A percentile compares a stretch with the other conserved stretches of the same genome.
phyloP scores from a whole-genome alignment of 1,139 yeast species.

The Diutina rugosa region DNA sequence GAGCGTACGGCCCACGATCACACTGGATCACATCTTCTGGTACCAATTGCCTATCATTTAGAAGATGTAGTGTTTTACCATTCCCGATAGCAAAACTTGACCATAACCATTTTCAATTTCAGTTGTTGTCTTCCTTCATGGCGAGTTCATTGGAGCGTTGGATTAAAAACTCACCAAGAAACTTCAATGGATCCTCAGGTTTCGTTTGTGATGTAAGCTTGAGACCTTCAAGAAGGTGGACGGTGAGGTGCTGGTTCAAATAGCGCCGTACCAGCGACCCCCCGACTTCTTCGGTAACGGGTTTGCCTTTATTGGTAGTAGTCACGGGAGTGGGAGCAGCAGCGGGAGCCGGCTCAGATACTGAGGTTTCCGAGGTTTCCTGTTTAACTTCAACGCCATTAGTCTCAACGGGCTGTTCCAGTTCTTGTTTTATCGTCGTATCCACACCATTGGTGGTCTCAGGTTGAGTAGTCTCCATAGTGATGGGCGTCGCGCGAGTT shows the following conservation, averaged over 20 bases:
- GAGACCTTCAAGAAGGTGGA: slow-evolving; percentile 57
- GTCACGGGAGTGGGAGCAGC: background rate
- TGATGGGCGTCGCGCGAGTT: background rate
- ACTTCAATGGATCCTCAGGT: slow-evolving; percentile 60
- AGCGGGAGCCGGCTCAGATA: background rate
- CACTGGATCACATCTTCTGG: too few relatives aligned
- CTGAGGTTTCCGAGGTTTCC: background rate
- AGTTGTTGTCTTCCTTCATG: background rate
- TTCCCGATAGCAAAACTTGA: too few relatives aligned
- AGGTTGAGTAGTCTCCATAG: background rate
- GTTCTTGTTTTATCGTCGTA: background rate
- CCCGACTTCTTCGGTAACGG: slow-evolving; percentile 48
- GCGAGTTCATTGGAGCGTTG: slow-evolving; percentile 24
- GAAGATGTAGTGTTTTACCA: too few relatives aligned
- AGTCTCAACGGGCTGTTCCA: background rate
- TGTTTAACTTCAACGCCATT: background rate
- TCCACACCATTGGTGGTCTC: background rate
- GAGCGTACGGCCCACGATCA: too few relatives aligned
- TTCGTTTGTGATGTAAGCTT: slow-evolving; percentile 39
- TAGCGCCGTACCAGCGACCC: slow-evolving; percentile 77
- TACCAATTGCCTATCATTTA: too few relatives aligned
- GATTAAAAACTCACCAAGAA: slow-evolving; percentile 61
- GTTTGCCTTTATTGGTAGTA: slow-evolving; percentile 6
- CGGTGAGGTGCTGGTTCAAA: slow-evolving; percentile 61
- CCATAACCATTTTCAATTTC: background rate